A percentile compares a stretch with the other conserved stretches of the same genome.
phyloP scores from a whole-genome alignment of 129 eudicot genomes.

The Helianthus tuberosus region DNA sequence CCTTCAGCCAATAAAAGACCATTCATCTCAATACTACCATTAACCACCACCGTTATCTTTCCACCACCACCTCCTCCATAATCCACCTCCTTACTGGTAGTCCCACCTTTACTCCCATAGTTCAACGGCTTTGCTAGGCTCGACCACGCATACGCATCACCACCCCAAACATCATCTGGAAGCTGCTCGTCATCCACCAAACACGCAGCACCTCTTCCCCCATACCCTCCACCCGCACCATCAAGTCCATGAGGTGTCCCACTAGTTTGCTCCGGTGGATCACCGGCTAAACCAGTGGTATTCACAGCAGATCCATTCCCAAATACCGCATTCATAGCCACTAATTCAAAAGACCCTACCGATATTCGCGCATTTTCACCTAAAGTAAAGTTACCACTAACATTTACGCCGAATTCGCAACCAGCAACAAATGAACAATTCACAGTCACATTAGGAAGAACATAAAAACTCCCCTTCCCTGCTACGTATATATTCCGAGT shows the following conservation, averaged over 20 bases:
- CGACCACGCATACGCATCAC: constrained; percentile 88
- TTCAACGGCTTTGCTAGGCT: constrained; percentile 58
- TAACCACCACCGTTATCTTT: constrained; percentile 53
- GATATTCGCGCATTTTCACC: constrained; percentile 61
- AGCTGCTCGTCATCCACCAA: constrained; percentile 61
- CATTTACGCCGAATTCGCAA: constrained; percentile 61
- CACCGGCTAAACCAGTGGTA: constrained; percentile 70
- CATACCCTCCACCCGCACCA: constrained; percentile 94
- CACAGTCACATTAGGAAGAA: constrained; percentile 70
- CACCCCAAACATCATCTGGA: constrained; percentile 97
- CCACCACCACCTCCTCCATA: constrained; percentile 99
- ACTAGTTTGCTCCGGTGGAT: constrained; percentile 85
- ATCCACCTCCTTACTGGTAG: constrained; percentile 73
- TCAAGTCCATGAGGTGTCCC: constrained; percentile 86
- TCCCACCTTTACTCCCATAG: constrained; percentile 95
- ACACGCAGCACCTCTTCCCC: constrained; percentile 94
- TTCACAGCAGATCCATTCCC: constrained; percentile 63
- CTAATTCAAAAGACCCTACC: constrained; percentile 55
- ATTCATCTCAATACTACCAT: constrained; percentile 56
- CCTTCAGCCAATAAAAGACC: constrained; percentile 86
- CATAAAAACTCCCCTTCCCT: constrained; percentile 77
- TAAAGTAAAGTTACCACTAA: constrained; percentile 79
- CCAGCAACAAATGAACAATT: constrained; percentile 54
- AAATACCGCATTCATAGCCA: constrained; percentile 62
- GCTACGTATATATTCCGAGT: constrained; percentile 62